A percentile compares a stretch with the other conserved stretches of the same genome.
Evolutionary conservation across 352 stramenopile species (phyloP).

Genomic region (Globisporangium paroecandrum): DNA sequence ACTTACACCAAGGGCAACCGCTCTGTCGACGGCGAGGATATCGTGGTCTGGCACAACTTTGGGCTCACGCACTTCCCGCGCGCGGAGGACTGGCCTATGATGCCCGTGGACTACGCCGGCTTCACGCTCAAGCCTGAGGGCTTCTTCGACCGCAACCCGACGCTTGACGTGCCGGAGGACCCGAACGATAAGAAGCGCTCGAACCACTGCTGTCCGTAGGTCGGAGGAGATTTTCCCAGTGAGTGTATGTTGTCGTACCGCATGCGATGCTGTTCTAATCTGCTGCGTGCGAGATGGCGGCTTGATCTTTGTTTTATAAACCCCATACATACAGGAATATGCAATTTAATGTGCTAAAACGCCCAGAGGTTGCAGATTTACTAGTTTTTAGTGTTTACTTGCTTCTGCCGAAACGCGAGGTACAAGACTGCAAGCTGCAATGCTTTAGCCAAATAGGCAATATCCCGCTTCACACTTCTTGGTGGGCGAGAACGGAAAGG

Average conservation of each 20-base stretch:
- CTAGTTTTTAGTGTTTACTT: not conserved
- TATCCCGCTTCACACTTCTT: not conserved
- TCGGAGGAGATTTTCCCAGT: not conserved
- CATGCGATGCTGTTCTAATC: too few species aligned
- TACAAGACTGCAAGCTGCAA: too few species aligned
- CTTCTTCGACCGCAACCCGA: constrained; percentile 67
- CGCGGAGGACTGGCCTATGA: constrained; percentile 72
- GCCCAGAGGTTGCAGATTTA: not conserved
- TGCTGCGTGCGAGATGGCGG: too few species aligned
- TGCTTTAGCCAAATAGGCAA: too few species aligned
- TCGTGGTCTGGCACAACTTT: constrained; percentile 79
- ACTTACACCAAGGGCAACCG: constrained; percentile 53
- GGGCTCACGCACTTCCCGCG: constrained; percentile 66
- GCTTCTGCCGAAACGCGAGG: too few species aligned
- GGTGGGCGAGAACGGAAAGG: not conserved
- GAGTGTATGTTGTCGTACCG: not conserved
- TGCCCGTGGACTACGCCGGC: constrained; percentile 66
- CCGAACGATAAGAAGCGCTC: constrained; percentile 38
- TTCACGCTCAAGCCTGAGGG: constrained; percentile 69
- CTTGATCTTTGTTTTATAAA: not conserved
- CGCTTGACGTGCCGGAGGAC: constrained; percentile 39
- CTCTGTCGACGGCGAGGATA: constrained; percentile 51
- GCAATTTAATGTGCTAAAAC: not conserved
- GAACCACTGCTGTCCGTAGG: constrained; percentile 24
- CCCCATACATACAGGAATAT: not conserved